phyloP scores from a whole-genome alignment of 2,329 filamentous ascomycete genomes.

The Xylariaceae sp. region DNA sequence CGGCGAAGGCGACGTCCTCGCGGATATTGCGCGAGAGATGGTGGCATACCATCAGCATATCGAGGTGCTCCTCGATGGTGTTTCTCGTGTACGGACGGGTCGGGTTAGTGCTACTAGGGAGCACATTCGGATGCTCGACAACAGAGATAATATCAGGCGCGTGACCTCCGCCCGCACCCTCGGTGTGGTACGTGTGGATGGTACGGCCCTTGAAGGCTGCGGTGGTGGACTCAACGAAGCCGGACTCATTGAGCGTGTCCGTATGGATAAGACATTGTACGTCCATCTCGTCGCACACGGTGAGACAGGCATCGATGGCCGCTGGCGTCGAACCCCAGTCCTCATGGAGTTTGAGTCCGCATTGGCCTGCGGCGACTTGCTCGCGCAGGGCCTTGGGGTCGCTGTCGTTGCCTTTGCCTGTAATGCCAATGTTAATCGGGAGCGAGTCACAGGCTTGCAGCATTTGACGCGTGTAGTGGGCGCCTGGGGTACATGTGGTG shows the following conservation, averaged over 20 bases:
- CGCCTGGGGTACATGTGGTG: constrained; percentile 87
- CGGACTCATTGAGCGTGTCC: constrained; percentile 92
- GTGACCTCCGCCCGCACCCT: constrained; percentile 90
- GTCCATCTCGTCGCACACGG: constrained; percentile 84
- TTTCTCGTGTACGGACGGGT: constrained; percentile 87
- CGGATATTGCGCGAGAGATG: constrained; percentile 88
- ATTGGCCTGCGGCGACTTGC: constrained; percentile 76
- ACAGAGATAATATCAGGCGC: constrained; percentile 94
- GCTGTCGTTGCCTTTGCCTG: constrained; percentile 88
- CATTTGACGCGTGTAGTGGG: constrained; percentile 80
- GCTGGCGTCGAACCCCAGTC: constrained; percentile 92
- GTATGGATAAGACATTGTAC: constrained; percentile 94
- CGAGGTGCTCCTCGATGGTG: constrained; percentile 91
- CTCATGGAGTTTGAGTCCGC: constrained; percentile 90
- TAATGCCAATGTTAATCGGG: constrained; percentile 85
- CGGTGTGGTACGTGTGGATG: constrained; percentile 96
- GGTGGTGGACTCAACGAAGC: constrained; percentile 92
- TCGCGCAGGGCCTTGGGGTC: constrained; percentile 65
- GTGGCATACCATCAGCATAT: constrained; percentile 99
- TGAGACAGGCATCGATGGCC: constrained; percentile 81
- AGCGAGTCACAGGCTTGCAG: constrained; percentile 77
- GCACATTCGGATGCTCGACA: constrained; percentile 80
- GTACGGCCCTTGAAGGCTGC: constrained; percentile 78
- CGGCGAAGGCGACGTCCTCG: constrained; percentile 92
- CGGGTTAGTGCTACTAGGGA: constrained; percentile 87